phyloP scores from a whole-genome alignment of 495 filamentous ascomycete genomes.

The Daldinia vernicosa region DNA sequence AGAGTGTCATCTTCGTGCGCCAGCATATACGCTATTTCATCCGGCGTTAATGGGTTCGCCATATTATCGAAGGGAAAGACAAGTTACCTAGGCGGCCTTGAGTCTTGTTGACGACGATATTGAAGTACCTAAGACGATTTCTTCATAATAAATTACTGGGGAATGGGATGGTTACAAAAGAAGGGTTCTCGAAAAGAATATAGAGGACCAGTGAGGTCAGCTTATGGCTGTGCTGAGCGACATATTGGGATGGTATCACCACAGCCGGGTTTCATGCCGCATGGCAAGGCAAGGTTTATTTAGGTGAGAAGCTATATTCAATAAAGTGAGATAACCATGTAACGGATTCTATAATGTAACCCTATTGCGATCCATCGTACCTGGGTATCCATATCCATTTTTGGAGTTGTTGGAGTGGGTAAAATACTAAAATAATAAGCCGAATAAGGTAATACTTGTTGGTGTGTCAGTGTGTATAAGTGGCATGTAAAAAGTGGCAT shows the following conservation, averaged over 20 bases:
- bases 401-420: not conserved
- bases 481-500: constrained; percentile 1
- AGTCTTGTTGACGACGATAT: not conserved
- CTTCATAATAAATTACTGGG: not conserved
- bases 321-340: not conserved
- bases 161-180: not conserved
- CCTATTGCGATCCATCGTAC: not conserved
- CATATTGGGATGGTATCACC: not conserved
- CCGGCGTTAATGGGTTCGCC: not conserved
- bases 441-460: not conserved
- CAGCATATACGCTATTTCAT: not conserved
- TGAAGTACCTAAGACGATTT: not conserved
- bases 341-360: not conserved
- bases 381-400: not conserved
- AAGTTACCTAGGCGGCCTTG: not conserved
- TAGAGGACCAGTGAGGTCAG: not conserved
- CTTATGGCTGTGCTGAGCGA: not conserved
- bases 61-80: not conserved
- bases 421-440: not conserved
- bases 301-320: not conserved
- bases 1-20: not conserved
- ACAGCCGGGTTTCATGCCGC: not conserved
- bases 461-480: not conserved
- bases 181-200: not conserved
- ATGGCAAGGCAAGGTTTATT: not conserved